phyloP scores from a whole-genome alignment of 1,284 basidiomycete genomes.

The Takashimella koratensis region DNA sequence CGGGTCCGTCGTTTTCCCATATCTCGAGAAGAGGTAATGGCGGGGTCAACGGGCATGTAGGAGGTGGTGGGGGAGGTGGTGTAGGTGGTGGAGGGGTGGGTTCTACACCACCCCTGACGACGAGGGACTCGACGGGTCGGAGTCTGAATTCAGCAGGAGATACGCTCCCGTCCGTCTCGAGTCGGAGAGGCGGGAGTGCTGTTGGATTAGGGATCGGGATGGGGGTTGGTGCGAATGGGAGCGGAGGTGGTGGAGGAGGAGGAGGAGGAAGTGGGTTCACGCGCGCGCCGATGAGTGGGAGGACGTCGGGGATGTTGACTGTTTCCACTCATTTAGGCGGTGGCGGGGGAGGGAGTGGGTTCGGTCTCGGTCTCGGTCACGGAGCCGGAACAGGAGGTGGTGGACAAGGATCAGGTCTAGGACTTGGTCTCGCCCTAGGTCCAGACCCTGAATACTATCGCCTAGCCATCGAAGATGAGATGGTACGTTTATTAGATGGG shows the following conservation, averaged over 20 bases:
- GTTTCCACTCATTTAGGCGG: neutral
- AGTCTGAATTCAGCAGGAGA: conserved; percentile 20
- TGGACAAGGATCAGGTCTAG: neutral
- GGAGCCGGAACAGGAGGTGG: neutral
- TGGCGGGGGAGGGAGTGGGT: neutral
- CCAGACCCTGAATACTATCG: neutral
- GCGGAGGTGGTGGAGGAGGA: conserved; percentile 3
- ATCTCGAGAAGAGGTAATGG: neutral
- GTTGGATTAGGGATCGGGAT: too few species aligned
- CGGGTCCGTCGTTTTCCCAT: neutral
- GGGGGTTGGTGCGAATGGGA: neutral
- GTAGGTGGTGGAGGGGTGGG: neutral
- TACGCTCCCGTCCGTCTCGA: conserved; percentile 17
- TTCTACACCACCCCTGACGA: neutral
- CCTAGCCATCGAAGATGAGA: conserved; percentile 46
- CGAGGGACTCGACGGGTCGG: conserved; percentile 1
- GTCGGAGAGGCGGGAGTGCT: conserved; percentile 2
- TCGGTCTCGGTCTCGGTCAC: too few species aligned
- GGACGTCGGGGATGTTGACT: neutral
- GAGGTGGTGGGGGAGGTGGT: too few species aligned
- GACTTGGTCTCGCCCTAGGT: neutral
- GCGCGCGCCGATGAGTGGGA: neutral
- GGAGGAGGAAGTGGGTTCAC: conserved; percentile 6
- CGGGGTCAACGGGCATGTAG: too few species aligned
- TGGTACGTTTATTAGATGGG: conserved; percentile 70